These are phyloP conservation scores for Pythium grandisporangium DNA, from an alignment of 352 stramenopile genomes.

Conservation along the genomic window DNA sequence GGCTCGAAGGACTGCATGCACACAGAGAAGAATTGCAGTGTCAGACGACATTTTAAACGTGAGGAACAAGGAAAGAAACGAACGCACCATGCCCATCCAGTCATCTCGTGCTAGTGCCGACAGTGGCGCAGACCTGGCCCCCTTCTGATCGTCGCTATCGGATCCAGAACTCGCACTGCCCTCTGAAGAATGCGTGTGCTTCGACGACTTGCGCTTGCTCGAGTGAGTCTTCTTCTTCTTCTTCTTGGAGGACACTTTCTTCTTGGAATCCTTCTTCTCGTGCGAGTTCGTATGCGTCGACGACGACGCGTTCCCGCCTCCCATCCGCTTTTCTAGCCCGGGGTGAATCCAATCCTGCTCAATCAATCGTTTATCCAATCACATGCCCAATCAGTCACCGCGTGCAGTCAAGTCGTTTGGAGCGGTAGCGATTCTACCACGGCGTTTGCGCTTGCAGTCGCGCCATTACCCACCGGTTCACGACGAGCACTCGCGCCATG, in stretches of 20 bases:
- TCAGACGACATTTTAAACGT: background rate
- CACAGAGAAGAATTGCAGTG: background rate
- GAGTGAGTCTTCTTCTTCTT: conserved; percentile 28
- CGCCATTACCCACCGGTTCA: background rate
- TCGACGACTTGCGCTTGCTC: conserved; percentile 27
- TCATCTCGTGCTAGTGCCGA: conserved; percentile 46
- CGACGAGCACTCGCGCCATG: background rate
- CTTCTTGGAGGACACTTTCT: conserved; percentile 21
- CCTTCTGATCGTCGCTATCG: conserved; percentile 9
- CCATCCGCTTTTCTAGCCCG: conserved; percentile 23
- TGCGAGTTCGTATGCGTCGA: conserved; percentile 9
- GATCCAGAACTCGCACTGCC: background rate
- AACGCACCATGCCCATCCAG: conserved; percentile 68
- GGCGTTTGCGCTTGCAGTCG: too few relatives aligned
- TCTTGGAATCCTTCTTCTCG: conserved; percentile 17
- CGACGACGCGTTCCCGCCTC: conserved; percentile 4
- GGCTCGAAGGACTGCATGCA: conserved; percentile 38
- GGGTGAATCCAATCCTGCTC: conserved; percentile 44
- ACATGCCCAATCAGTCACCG: too few relatives aligned
- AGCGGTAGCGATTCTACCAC: too few relatives aligned
- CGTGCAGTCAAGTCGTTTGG: too few relatives aligned
- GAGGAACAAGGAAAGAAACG: background rate
- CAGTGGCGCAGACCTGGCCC: background rate
- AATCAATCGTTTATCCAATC: too few relatives aligned
- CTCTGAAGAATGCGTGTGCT: conserved; percentile 11